phyloP scores from a whole-genome alignment of 768 basidiomycete species.

The Mycena filopes region DNA sequence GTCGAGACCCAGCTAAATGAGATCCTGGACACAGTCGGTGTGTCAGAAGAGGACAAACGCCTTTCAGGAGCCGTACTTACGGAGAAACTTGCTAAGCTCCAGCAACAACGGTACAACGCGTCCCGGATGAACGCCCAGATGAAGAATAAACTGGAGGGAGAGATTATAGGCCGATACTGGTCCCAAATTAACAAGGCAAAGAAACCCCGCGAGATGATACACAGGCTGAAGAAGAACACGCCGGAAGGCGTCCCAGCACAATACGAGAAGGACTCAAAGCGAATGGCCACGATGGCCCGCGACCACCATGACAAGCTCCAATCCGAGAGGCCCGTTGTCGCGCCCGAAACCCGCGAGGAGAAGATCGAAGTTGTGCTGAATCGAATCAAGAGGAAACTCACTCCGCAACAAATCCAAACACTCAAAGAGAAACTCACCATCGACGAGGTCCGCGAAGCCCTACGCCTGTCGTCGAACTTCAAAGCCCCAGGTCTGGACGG shows the following conservation, averaged over 20 bases:
- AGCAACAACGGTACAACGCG: not conserved
- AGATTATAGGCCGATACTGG: not conserved
- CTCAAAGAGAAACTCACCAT: not conserved
- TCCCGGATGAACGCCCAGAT: not conserved
- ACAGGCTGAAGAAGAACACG: not conserved
- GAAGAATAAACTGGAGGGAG: not conserved
- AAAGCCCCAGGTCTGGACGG: constrained; percentile 7
- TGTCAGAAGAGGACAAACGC: not conserved
- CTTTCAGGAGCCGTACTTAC: not conserved
- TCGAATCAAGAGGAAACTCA: not conserved
- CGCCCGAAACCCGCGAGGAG: not conserved
- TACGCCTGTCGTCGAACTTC: not conserved
- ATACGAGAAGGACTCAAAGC: not conserved
- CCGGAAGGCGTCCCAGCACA: not conserved
- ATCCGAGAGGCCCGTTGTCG: not conserved
- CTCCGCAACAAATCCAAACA: not conserved
- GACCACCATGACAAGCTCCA: not conserved
- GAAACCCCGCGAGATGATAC: not conserved
- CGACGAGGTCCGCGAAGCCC: not conserved
- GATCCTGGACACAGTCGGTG: not conserved
- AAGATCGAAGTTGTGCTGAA: not conserved
- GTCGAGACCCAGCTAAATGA: not conserved
- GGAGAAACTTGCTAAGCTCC: not conserved
- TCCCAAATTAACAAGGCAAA: not conserved
- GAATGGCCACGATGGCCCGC: not conserved